These are phyloP conservation scores for Plasmodium reichenowi DNA, from an alignment of 169 alveolate genomes.

Conservation along the genomic window DNA sequence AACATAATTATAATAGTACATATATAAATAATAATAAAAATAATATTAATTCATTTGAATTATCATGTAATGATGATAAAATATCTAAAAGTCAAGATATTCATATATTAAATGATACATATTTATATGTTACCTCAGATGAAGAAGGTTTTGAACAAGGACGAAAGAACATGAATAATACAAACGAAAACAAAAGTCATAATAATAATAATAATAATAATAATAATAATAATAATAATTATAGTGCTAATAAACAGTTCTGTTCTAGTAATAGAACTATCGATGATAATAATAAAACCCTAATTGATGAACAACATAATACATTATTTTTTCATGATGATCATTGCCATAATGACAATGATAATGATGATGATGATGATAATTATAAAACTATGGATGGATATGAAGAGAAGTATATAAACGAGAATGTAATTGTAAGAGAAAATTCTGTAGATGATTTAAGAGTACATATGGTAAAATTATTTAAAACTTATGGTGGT, in stretches of 20 bases:
- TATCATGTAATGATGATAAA: constrained; percentile 31
- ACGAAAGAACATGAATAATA: constrained; percentile 8
- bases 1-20: constrained; percentile 6
- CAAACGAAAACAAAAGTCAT: not conserved
- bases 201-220: too few species aligned
- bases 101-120: constrained; percentile 62
- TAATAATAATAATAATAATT: too few species aligned
- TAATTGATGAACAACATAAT: constrained; percentile 23
- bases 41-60: constrained; percentile 27
- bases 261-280: not conserved
- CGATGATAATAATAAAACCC: constrained; percentile 61
- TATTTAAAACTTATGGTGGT: constrained; percentile 71
- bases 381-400: constrained; percentile 35
- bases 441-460: constrained; percentile 59
- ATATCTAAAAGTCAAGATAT: constrained; percentile 21
- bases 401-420: constrained; percentile 12
- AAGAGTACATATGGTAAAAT: constrained; percentile 52
- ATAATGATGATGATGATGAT: constrained; percentile 6
- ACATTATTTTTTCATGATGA: constrained; percentile 5
- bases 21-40: constrained; percentile 16
- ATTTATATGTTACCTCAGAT: constrained; percentile 71
- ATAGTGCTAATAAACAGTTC: not conserved
- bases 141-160: constrained; percentile 37
- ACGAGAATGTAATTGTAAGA: constrained; percentile 24
- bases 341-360: not conserved